These are phyloP conservation scores for Diaporthe citriasiana DNA, from an alignment of 2,329 filamentous ascomycete species.

Conservation along the genomic window DNA sequence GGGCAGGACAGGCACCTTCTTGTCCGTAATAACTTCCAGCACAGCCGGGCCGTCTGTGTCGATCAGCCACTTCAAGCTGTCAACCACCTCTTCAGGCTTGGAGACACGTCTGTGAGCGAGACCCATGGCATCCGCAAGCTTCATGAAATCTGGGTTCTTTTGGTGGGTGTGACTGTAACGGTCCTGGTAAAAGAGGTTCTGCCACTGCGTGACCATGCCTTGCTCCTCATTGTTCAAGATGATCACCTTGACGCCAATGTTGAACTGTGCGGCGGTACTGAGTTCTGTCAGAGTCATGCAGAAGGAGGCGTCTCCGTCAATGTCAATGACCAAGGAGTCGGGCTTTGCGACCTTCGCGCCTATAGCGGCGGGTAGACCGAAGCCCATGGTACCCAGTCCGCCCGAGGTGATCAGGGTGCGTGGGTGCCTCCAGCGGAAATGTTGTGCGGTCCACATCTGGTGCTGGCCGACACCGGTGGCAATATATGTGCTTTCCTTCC, in stretches of 20 bases:
- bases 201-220: conserved; percentile 99
- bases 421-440: conserved; percentile 94
- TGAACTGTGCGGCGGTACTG: conserved; percentile 92
- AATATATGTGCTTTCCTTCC: conserved; percentile 89
- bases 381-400: conserved; percentile 96
- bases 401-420: conserved; percentile 97
- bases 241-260: conserved; percentile 96
- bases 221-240: conserved; percentile 98
- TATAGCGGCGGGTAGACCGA: conserved; percentile 92
- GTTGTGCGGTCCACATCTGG: conserved; percentile 98
- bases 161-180: conserved; percentile 94
- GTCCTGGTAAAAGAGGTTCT: conserved; percentile 97
- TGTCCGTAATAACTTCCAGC: conserved; percentile 91
- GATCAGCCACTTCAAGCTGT: conserved; percentile 89
- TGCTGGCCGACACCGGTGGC: conserved; percentile 96
- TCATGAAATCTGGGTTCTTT: conserved; percentile 95
- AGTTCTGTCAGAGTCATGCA: conserved; percentile 98
- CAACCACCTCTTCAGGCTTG: conserved; percentile 83
- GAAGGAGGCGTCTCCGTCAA: conserved; percentile 98
- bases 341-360: conserved; percentile 87
- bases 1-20: conserved; percentile 93
- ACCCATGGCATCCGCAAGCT: conserved; percentile 91
- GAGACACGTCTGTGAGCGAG: conserved; percentile 80
- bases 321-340: conserved; percentile 91
- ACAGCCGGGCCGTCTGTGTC: conserved; percentile 91